phyloP scores from a whole-genome alignment of 768 basidiomycete species.

The Tylopilus vinaceipallidus region DNA sequence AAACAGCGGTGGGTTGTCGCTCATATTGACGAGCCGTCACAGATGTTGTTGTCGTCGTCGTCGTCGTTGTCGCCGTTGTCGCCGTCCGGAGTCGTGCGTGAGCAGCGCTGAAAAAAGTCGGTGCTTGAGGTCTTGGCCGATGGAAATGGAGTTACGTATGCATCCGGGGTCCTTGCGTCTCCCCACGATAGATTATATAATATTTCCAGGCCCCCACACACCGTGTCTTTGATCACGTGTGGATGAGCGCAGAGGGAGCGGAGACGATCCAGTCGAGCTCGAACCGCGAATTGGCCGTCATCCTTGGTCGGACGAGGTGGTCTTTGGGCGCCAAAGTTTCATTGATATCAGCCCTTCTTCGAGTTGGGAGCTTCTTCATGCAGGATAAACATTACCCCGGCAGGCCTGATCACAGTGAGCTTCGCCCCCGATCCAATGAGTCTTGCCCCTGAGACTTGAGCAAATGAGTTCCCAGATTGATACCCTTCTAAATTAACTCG shows the following conservation, averaged over 20 bases:
- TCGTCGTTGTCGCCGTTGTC: conserved; percentile 10
- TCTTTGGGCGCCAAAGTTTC: no score
- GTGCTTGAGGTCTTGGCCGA: conserved; percentile 20
- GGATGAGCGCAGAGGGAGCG: neutral
- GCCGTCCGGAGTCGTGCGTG: conserved; percentile 3
- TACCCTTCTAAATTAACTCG: no score
- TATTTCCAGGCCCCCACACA: conserved; percentile 10
- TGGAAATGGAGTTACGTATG: conserved; percentile 22
- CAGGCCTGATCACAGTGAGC: no score
- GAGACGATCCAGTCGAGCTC: no score
- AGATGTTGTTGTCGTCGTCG: conserved; percentile 4
- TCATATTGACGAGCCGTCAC: conserved; percentile 25
- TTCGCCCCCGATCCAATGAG: no score
- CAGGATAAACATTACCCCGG: no score
- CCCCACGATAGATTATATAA: conserved; percentile 18
- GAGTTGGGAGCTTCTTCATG: no score
- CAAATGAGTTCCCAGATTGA: no score
- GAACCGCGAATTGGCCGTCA: no score
- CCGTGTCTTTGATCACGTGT: conserved; percentile 13
- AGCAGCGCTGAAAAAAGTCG: conserved; percentile 26
- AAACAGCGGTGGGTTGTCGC: conserved; percentile 32
- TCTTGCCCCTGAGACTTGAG: no score
- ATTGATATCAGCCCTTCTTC: no score
- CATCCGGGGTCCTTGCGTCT: conserved; percentile 18
- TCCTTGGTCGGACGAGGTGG: no score